phyloP scores from a whole-genome alignment of 305 asterid species.

The Fraxinus xanthoxyloides region DNA sequence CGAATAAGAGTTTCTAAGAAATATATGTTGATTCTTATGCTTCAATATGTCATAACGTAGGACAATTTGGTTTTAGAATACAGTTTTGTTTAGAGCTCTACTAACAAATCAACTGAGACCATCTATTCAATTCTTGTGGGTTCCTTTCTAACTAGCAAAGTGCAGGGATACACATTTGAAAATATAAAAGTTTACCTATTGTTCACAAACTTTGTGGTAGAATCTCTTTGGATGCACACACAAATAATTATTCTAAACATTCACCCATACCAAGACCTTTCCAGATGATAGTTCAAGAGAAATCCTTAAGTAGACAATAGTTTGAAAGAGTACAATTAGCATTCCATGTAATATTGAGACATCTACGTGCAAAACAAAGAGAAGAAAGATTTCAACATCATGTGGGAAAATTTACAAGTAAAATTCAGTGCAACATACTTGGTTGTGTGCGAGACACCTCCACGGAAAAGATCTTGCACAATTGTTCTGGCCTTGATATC shows the following conservation, averaged over 20 bases:
- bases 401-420: neutral
- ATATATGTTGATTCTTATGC: neutral
- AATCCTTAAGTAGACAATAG: neutral
- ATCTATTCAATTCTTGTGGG: conserved; percentile 3
- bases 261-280: conserved; percentile 2
- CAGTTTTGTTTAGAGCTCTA: neutral
- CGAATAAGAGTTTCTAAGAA: neutral
- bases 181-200: neutral
- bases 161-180: conserved; percentile 8
- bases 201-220: neutral
- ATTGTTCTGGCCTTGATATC: conserved; percentile 72
- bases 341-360: neutral
- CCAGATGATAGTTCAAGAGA: neutral
- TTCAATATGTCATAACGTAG: neutral
- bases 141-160: conserved; percentile 8
- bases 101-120: conserved; percentile 5
- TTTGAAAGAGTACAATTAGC: neutral
- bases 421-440: conserved; percentile 41
- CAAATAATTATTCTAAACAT: neutral
- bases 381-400: conserved; percentile 19
- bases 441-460: conserved; percentile 95
- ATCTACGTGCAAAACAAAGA: conserved; percentile 18
- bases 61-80: neutral
- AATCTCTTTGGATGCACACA: neutral
- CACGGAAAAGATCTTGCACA: conserved; percentile 93